These are phyloP conservation scores for Pythium folliculosum DNA, from an alignment of 352 stramenopile species.

Conservation along the genomic window DNA sequence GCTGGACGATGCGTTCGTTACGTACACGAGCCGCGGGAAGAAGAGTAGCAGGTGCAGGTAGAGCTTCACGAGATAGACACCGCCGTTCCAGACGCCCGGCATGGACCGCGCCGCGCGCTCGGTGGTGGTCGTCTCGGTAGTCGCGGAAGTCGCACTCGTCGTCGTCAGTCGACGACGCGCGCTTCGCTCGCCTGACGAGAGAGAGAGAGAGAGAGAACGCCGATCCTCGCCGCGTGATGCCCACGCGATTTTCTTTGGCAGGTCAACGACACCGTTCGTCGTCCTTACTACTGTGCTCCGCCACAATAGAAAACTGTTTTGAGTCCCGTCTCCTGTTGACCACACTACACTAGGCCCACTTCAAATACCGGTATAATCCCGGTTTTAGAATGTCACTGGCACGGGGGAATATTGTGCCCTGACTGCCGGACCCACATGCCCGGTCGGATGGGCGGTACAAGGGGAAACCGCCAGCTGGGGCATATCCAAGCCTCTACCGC, in stretches of 20 bases:
- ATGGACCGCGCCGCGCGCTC: constrained; percentile 24
- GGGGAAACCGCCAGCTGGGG: constrained; percentile 4
- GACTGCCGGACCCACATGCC: neutral
- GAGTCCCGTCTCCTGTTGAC: too few relatives aligned
- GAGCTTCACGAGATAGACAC: constrained; percentile 54
- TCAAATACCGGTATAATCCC: neutral
- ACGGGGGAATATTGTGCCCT: neutral
- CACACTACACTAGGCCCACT: neutral
- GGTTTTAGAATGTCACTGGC: neutral
- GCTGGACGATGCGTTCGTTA: too few relatives aligned
- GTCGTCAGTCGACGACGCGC: neutral
- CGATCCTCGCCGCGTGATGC: constrained; percentile 9
- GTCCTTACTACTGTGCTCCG: constrained; percentile 9
- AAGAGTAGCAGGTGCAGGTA: constrained; percentile 70
- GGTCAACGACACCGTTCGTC: neutral
- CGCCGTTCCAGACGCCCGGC: constrained; percentile 32
- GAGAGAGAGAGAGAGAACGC: neutral
- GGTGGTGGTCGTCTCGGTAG: constrained; percentile 12
- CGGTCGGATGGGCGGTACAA: neutral
- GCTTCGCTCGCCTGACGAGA: too few relatives aligned
- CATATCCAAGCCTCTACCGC: neutral
- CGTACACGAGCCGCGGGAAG: constrained; percentile 67
- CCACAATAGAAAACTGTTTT: constrained; percentile 4
- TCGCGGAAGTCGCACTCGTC: neutral
- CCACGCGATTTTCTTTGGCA: constrained; percentile 24